These are phyloP conservation scores for Colletotrichum sp. DNA, from an alignment of 2,329 filamentous ascomycete species.

Conservation along the genomic window DNA sequence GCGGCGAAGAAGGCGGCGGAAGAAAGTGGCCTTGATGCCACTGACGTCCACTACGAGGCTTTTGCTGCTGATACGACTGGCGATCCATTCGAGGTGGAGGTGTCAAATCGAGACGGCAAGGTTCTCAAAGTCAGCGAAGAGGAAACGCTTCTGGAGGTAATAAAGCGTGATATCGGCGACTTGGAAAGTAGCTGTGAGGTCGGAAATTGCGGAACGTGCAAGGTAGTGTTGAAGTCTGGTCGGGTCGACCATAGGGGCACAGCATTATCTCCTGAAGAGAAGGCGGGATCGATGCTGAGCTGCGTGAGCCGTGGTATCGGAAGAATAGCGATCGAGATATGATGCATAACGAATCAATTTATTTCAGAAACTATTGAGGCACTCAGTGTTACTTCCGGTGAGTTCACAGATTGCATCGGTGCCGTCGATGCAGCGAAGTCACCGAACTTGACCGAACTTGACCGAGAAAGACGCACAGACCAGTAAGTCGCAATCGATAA, in stretches of 20 bases:
- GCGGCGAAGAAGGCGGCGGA: constrained; percentile 47
- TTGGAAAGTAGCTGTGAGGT: constrained; percentile 57
- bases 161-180: constrained; percentile 46
- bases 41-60: constrained; percentile 65
- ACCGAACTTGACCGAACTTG: not conserved
- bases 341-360: constrained; percentile 5
- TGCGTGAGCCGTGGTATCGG: constrained; percentile 60
- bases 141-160: constrained; percentile 54
- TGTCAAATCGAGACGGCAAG: constrained; percentile 44
- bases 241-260: constrained; percentile 55
- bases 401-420: not conserved
- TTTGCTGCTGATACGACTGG: constrained; percentile 60
- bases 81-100: constrained; percentile 64
- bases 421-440: not conserved
- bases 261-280: constrained; percentile 50
- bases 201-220: constrained; percentile 61
- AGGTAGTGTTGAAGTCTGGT: constrained; percentile 45
- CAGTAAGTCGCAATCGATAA: not conserved
- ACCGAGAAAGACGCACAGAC: not conserved
- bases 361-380: not conserved
- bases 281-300: constrained; percentile 47
- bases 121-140: constrained; percentile 51
- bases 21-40: constrained; percentile 45
- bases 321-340: constrained; percentile 53
- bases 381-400: not conserved